Base-by-base conservation (phyloP, 441 rosid species). In the Macaranga tanarius region DNA sequence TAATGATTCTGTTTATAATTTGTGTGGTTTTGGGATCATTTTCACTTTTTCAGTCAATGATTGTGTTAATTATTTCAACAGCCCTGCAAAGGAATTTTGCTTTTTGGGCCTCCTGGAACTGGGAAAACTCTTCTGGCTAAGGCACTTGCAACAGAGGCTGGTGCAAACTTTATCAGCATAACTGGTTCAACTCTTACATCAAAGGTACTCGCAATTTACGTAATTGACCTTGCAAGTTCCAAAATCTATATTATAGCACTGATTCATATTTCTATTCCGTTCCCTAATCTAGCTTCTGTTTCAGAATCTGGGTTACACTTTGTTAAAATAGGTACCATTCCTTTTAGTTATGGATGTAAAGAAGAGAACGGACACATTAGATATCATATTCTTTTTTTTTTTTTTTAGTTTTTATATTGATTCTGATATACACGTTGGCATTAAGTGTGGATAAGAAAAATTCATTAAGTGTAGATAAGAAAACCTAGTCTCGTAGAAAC, bases 21-120 rank as follows among this genome's bases (percentile, higher is more conserved):
- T 58, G 17, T 1, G 47, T 12, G 12, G 22, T 34, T 2, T 25
- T 55, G 20, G 9, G 3, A 19, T 58, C 16, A n/a, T 66, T 73
- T 34, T 34, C 38, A 34, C 38, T 34, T 34, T 34, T 74, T 56
- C 52, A 50, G 58, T 67, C 17, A 23, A 10, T 86, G 78, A 86
- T 66, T 69, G 11, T 59, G 17, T 79, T 50, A 72, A 19, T 73
- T 68, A 66, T 80, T 15, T 44, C 23, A 58, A 71, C 86, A 95
- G 97, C 97, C 98, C 25, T 91, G 97, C 88, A 95, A 95, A 90
- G 98, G 99, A 74, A 89, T 95, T 79, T 82, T 95, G 75, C 96
- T 93, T 50, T 95, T 95, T 76, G 98, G 98, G 76, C 99, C 98
- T 81, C 98, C 98, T 83, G 98, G 99, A 76, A 95, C 98, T 69